Evolutionary conservation across 2,329 filamentous ascomycete genomes (phyloP).

Genomic region (Pseudogymnoascus sp.): DNA sequence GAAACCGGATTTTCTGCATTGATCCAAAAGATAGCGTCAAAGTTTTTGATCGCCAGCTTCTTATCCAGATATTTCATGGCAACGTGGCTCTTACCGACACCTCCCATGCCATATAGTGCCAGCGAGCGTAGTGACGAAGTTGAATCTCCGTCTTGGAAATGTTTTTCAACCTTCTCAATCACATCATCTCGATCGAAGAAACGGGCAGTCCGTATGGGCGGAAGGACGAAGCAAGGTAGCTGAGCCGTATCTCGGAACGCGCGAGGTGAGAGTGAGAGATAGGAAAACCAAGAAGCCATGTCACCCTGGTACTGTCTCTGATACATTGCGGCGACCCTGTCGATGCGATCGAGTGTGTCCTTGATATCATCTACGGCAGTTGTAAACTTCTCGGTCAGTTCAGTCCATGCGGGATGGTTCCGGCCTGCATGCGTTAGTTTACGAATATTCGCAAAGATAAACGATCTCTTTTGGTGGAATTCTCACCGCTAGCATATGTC

Average conservation of each 20-base stretch:
- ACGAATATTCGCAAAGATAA: background rate
- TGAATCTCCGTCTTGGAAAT: background rate
- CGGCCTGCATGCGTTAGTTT: background rate
- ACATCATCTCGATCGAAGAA: background rate
- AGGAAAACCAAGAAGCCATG: background rate
- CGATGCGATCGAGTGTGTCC: background rate
- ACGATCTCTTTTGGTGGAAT: background rate
- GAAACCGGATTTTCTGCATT: conserved; percentile 25
- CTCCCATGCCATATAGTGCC: conserved; percentile 25
- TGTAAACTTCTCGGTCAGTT: background rate
- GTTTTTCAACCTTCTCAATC: background rate
- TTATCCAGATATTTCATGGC: conserved; percentile 20
- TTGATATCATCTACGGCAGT: background rate
- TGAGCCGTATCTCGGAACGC: background rate
- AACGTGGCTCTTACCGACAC: conserved; percentile 25
- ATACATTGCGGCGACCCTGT: background rate
- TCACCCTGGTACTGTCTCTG: background rate
- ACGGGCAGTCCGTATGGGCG: background rate
- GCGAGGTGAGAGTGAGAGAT: background rate
- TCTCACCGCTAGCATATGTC: background rate
- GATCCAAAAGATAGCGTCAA: conserved; percentile 29
- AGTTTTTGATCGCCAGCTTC: conserved; percentile 19
- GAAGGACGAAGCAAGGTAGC: background rate
- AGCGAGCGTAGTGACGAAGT: conserved; percentile 19
- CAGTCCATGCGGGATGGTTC: background rate